Base-by-base conservation (phyloP, 1,139 yeast species). In the Eremothecium gossypii region DNA sequence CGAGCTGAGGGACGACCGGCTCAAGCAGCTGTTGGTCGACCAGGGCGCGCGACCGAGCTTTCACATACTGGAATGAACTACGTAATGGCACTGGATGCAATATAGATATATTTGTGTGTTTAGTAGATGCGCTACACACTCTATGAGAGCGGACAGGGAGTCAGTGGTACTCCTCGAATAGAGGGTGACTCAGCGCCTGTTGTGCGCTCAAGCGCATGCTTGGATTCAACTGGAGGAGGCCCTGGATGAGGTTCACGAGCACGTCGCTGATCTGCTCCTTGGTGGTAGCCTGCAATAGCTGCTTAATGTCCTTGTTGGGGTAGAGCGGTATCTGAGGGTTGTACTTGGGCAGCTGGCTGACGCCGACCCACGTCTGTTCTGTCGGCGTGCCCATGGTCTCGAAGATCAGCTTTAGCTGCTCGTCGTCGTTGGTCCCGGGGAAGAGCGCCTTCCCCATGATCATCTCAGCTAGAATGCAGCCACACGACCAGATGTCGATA, bases 401-500 rank as follows among this genome's bases (percentile, higher is more conserved):
- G 66, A 91, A 91, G 43, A 91, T 93, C 58, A 84, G 79, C 55
- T 79, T 76, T 56, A 91, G 70, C 63, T 91, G 97, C 65, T 91
- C 98, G 45, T 91, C 97, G 61, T 91, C 93, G 36, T 95, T 86
- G 7, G 93, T 78, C 2, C 99, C 99, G 1, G 98, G 96, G 63
- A 91, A 91, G 44, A 91, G 68, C 0, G 99, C 96, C 54, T 91
- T 81, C n/a, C 98, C 98, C 8, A 96, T 85, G 53, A 91, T 82
- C 98, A 91, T 91, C 62, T 91, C 99, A 1, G 97, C 97, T 60
- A 91, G 73, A 43, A 91, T 91, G 65, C 98, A 91, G 9, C 99
- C 99, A 17, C 96, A 94, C 27, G 96, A 86, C 99, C 99, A 91
- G 66, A 91, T 87, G 64, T 91, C 99, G 49, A 91, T 91, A 1